A percentile compares a stretch with the other conserved stretches of the same genome.
Conservation (phyloP, 345 rosid genomes). For the Salix koriyanagi region DNA sequence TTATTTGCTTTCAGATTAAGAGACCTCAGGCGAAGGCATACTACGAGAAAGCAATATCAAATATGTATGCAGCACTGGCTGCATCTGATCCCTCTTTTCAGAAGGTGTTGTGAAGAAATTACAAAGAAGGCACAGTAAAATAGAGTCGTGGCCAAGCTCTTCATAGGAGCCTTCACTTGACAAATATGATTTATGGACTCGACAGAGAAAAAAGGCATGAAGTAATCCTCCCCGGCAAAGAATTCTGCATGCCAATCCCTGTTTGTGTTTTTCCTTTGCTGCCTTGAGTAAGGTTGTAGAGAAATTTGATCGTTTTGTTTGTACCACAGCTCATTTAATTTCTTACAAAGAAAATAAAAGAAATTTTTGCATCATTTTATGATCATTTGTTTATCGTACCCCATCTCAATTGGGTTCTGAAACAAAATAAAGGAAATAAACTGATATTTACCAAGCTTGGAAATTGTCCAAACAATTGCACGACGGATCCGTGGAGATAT, state of each 20-base stretch:
- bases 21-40: conserved; percentile 89
- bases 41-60: conserved; percentile 49
- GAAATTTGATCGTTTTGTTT: background rate
- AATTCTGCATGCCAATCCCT: background rate
- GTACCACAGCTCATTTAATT: background rate
- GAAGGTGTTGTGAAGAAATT: conserved; percentile 6
- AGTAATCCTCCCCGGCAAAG: background rate
- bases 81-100: conserved; percentile 44
- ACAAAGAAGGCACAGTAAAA: background rate
- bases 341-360: too few species aligned
- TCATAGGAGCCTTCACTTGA: background rate
- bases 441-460: too few species aligned
- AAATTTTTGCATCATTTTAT: too few species aligned
- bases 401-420: too few species aligned
- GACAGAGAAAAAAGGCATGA: background rate
- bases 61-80: conserved; percentile 51
- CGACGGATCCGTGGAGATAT: too few species aligned
- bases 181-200: background rate
- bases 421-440: too few species aligned
- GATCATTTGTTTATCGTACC: too few species aligned
- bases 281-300: background rate
- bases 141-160: background rate
- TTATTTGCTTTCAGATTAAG: conserved; percentile 44
- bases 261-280: background rate
- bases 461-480: too few species aligned